Evolutionary conservation across 2,329 filamentous ascomycete genomes (phyloP).

Genomic region (Calonectria ilicicola): DNA sequence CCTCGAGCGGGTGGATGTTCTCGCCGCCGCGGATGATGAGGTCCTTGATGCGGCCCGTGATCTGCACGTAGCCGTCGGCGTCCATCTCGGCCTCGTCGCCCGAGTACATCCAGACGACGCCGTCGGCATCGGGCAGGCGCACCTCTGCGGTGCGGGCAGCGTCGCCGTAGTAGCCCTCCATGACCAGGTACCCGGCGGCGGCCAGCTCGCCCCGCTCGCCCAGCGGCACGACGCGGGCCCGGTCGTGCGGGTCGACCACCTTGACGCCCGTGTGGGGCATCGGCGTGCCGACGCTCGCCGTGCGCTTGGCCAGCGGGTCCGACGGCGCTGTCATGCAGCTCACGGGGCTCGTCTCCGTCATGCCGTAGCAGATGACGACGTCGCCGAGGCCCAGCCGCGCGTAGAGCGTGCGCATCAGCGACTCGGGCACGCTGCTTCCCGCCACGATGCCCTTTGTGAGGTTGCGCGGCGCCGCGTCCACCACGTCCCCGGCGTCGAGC

Average conservation of each 20-base stretch:
- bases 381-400: slow-evolving; percentile 80
- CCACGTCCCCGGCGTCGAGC: slow-evolving; percentile 61
- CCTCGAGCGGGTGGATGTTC: slow-evolving; percentile 94
- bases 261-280: slow-evolving; percentile 85
- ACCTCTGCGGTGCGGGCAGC: slow-evolving; percentile 76
- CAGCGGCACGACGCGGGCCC: slow-evolving; percentile 68
- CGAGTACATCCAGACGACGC: slow-evolving; percentile 86
- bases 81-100: slow-evolving; percentile 94
- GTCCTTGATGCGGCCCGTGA: slow-evolving; percentile 94
- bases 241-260: slow-evolving; percentile 78
- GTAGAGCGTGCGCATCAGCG: slow-evolving; percentile 83
- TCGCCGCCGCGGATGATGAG: slow-evolving; percentile 95
- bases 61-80: slow-evolving; percentile 82
- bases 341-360: slow-evolving; percentile 90
- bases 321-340: slow-evolving; percentile 84
- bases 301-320: slow-evolving; percentile 80
- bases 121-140: slow-evolving; percentile 60
- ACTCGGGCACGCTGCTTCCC: slow-evolving; percentile 84
- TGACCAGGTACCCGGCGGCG: slow-evolving; percentile 86
- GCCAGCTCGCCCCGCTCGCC: slow-evolving; percentile 83
- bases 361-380: slow-evolving; percentile 94
- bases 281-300: slow-evolving; percentile 80
- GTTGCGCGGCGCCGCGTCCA: slow-evolving; percentile 37
- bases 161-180: slow-evolving; percentile 93
- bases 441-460: slow-evolving; percentile 93